Conservation (phyloP, 176 grass and related monocot genomes). For the Eragrostis curvula region DNA sequence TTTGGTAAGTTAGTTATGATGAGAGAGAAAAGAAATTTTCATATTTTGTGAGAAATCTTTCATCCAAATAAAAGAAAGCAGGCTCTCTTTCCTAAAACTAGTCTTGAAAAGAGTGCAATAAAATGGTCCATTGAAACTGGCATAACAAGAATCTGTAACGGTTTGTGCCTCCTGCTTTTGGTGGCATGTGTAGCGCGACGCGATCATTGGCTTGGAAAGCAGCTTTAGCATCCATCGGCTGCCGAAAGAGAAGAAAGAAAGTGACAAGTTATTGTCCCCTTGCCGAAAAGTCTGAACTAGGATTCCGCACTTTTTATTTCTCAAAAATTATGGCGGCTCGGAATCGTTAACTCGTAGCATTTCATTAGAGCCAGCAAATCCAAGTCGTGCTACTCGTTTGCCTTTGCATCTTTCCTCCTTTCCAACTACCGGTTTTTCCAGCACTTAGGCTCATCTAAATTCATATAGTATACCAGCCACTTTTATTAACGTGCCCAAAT, state of each 20-base stretch:
- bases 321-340: background rate
- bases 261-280: slow-evolving; percentile 1
- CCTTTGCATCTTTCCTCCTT: background rate
- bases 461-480: too few species aligned
- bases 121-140: too few species aligned
- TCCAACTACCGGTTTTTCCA: background rate
- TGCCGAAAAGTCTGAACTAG: background rate
- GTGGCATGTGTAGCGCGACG: background rate
- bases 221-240: slow-evolving; percentile 7
- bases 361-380: background rate
- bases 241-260: slow-evolving; percentile 49
- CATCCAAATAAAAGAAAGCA: too few species aligned
- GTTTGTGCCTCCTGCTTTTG: too few species aligned
- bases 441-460: too few species aligned
- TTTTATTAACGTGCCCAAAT: background rate
- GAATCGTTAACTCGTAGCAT: background rate
- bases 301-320: slow-evolving; percentile 17
- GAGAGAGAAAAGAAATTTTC: too few species aligned
- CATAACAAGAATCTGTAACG: slow-evolving; percentile 22
- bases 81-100: too few species aligned
- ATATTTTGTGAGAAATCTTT: too few species aligned
- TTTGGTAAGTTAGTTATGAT: too few species aligned
- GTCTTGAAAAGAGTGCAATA: too few species aligned
- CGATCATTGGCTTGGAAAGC: slow-evolving; percentile 39
- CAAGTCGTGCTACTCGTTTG: background rate